Evolutionary conservation across 768 basidiomycete genomes (phyloP).

Genomic region (Amanita jacksonii): DNA sequence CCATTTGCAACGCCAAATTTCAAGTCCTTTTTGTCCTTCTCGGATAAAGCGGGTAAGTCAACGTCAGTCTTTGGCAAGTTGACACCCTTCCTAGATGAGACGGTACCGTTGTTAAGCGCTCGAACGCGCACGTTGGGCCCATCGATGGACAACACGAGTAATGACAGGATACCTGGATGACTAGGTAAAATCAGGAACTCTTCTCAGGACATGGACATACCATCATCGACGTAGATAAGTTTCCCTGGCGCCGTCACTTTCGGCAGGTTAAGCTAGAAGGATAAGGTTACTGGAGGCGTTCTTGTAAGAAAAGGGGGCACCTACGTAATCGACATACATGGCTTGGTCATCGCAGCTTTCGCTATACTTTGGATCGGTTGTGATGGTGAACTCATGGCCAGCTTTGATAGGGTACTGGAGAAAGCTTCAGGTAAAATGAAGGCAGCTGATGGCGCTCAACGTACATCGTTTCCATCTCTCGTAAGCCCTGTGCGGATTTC

Average conservation of each 20-base stretch:
- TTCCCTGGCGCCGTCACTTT: constrained; percentile 98
- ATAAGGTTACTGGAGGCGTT: constrained; percentile 5
- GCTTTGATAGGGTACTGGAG: constrained; percentile 70
- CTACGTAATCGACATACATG: constrained; percentile 90
- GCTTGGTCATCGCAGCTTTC: constrained; percentile 75
- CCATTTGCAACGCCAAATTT: constrained; percentile 93
- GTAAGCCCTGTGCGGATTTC: constrained; percentile 98
- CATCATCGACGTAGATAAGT: constrained; percentile 96
- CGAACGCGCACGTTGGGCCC: constrained; percentile 75
- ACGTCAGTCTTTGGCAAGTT: constrained; percentile 98
- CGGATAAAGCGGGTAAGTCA: constrained; percentile 93
- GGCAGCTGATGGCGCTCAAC: constrained; percentile 21
- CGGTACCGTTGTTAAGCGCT: constrained; percentile 81
- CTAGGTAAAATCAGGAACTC: not conserved
- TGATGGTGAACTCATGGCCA: constrained; percentile 90
- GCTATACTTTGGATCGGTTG: constrained; percentile 74
- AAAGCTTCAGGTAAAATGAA: constrained; percentile 1
- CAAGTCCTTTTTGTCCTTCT: constrained; percentile 96
- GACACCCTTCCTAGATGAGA: constrained; percentile 97
- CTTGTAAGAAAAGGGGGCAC: constrained; percentile 20
- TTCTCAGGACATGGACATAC: constrained; percentile 23
- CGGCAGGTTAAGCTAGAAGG: constrained; percentile 68
- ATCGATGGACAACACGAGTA: constrained; percentile 87
- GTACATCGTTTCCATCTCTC: constrained; percentile 75
- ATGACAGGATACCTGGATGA: constrained; percentile 67